phyloP scores from a whole-genome alignment of 2,329 filamentous ascomycete species.

The Trichophaea hybrida region DNA sequence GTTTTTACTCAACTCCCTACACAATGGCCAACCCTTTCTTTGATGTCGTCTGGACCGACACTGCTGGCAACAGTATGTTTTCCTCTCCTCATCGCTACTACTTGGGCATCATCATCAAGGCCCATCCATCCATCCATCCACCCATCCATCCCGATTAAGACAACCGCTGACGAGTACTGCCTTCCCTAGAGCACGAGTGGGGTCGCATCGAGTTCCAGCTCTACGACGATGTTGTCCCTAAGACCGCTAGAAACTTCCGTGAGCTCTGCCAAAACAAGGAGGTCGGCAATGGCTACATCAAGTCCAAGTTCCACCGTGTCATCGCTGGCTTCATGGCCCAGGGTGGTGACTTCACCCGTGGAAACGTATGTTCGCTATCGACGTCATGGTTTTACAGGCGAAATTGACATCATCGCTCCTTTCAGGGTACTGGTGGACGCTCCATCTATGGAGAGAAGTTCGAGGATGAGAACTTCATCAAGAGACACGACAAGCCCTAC shows the following conservation, averaged over 20 bases:
- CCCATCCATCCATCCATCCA: constrained; percentile 12
- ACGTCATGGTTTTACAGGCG: not conserved
- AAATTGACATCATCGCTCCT: constrained; percentile 4
- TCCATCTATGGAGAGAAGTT: constrained; percentile 96
- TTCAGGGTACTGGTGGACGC: constrained; percentile 73
- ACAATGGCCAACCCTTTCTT: constrained; percentile 64
- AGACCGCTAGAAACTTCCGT: constrained; percentile 74
- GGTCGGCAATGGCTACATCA: constrained; percentile 62
- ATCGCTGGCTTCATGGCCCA: constrained; percentile 92
- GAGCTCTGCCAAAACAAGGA: constrained; percentile 68
- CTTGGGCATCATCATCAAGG: constrained; percentile 6
- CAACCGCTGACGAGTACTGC: not conserved
- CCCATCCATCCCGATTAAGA: constrained; percentile 4
- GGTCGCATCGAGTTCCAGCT: constrained; percentile 83
- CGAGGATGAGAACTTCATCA: constrained; percentile 76
- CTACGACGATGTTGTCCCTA: constrained; percentile 72
- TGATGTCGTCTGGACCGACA: constrained; percentile 17
- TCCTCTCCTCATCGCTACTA: not conserved
- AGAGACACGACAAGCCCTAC: constrained; percentile 59
- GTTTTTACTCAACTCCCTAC: constrained; percentile 35
- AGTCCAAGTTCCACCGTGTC: constrained; percentile 80
- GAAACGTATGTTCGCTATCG: constrained; percentile 51
- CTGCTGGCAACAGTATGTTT: constrained; percentile 9
- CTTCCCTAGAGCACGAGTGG: constrained; percentile 43
- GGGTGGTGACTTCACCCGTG: constrained; percentile 87